A percentile compares a stretch with the other conserved stretches of the same genome.
Evolutionary conservation across 257 asterid species (phyloP).

Genomic region (Scutellaria baicalensis): DNA sequence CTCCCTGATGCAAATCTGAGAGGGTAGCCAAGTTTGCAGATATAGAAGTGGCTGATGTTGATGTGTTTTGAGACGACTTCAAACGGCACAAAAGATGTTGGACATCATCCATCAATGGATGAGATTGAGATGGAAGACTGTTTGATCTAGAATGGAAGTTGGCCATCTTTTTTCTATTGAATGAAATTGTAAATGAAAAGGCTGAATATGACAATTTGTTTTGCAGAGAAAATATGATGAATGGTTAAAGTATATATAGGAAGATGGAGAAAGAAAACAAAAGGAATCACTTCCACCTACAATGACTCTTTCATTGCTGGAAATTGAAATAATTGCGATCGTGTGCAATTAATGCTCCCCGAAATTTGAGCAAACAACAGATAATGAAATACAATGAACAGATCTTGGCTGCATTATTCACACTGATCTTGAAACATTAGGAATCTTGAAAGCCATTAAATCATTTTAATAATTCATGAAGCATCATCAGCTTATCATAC

Average conservation of each 20-base stretch:
- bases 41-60: no score
- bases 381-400: not conserved
- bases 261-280: not conserved
- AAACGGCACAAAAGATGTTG: no score
- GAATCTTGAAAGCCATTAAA: constrained; percentile 3
- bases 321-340: not conserved
- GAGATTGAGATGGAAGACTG: no score
- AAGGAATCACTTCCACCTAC: not conserved
- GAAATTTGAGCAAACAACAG: no score
- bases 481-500: not conserved
- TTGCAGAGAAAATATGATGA: not conserved
- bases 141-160: no score
- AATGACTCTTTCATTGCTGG: not conserved
- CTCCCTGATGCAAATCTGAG: constrained; percentile 8
- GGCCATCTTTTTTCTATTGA: no score
- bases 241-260: no score
- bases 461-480: not conserved
- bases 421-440: not conserved
- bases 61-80: no score
- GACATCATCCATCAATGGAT: not conserved
- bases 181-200: not conserved
- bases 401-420: not conserved
- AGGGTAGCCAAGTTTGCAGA: constrained; percentile 24
- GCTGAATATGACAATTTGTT: no score
- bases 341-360: no score